Base-by-base conservation (phyloP, 371 early-diverging fungal species). In the Lichtheimia hyalospora region DNA sequence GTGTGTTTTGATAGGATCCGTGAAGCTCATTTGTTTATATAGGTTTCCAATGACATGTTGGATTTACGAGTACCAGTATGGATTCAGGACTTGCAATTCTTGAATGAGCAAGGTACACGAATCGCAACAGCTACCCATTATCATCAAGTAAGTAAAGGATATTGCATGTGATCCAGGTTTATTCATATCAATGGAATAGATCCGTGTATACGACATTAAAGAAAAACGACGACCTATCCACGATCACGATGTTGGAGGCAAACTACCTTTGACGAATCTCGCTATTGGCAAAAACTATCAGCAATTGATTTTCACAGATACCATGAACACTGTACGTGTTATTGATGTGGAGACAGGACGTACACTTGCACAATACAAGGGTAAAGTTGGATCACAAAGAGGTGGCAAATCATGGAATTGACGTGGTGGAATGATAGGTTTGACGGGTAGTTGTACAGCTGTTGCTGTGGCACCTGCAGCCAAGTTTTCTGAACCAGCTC, bases 31-130 rank as follows among this genome's bases (percentile, higher is more conserved):
- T 21, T 5, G 57, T 42, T 5, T 20, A 8, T 24, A n/a, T 57
- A 25, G 42, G 34, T 34, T 34, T 10, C 34, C 34, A 44, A 51
- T 42, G 94, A 95, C 57, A 75, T 83, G 56, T 74, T 96, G 63
- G 91, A 92, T 68, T 65, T 96, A 58, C 83, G 89, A 18, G 88
- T 89, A 21, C 93, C 94, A 3, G 86, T 96, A 4, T 93, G 93
- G 91, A 87, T 94, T 52, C 92, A 92, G 2, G 93, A 93, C 63
- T 60, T 95, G 49, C 84, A 84, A 66, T 95, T 90, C 63, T 57
- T 86, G 63, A 82, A 84, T 50, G 64, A 75, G 28, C 74, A 82
- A 15, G 68, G 70, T 0, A 80, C 76, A 8, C 62, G 73, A 25
- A 41, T 92, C 15, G 90, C 85, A 15, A 81, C 86, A 24, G 84